Conservation (phyloP, 441 rosid genomes). For the Kokia cookei region DNA sequence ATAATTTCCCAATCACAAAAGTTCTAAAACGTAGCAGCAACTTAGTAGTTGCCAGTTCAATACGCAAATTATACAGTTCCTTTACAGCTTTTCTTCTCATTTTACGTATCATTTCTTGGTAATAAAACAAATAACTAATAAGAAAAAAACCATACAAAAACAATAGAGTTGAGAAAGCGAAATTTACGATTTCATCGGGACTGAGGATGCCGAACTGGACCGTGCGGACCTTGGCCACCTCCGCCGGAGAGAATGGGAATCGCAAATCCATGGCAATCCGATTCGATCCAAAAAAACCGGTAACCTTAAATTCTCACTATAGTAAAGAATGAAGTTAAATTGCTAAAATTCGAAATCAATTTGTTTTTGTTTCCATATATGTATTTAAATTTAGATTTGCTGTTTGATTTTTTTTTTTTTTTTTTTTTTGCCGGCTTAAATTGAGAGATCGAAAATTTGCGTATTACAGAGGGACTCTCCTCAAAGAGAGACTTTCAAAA, state of each 20-base stretch:
- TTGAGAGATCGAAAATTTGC: not conserved
- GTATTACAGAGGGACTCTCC: not conserved
- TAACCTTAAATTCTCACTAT: slow-evolving; percentile 12
- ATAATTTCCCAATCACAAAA: not conserved
- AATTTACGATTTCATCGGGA: slow-evolving; percentile 37
- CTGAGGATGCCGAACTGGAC: slow-evolving; percentile 41
- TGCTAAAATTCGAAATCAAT: not conserved
- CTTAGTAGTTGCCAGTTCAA: not conserved
- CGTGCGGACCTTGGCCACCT: slow-evolving; percentile 84
- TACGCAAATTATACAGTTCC: not conserved
- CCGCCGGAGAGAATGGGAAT: slow-evolving; percentile 91
- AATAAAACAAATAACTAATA: not conserved
- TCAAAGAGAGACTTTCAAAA: not conserved
- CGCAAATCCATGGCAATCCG: slow-evolving; percentile 67
- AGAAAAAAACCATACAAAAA: not conserved
- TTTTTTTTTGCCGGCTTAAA: not conserved
- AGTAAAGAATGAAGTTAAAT: not conserved
- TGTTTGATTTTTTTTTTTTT: not conserved
- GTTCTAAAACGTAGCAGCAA: not conserved
- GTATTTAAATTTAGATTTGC: not conserved
- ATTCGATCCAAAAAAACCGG: slow-evolving; percentile 1
- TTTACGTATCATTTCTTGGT: not conserved
- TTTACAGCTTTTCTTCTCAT: not conserved
- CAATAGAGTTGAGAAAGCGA: not conserved
- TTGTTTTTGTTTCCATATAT: not conserved